Evolutionary conservation across 345 rosid genomes (phyloP).

Genomic region (Microcos paniculata): DNA sequence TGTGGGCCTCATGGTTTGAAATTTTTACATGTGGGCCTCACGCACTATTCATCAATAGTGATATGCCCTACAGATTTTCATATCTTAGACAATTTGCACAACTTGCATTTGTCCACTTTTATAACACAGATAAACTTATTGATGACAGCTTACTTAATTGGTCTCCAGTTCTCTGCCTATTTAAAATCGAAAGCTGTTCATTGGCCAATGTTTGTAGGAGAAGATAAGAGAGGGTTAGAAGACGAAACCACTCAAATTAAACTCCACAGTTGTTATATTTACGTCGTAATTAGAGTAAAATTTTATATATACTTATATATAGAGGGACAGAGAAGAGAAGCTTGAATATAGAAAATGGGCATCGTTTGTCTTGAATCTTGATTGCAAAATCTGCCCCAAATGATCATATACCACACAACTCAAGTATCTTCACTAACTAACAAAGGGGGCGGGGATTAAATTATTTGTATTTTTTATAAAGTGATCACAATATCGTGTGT

Average conservation of each 20-base stretch:
- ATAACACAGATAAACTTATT: too few species aligned
- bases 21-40: too few species aligned
- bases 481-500: not conserved
- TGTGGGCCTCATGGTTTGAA: too few species aligned
- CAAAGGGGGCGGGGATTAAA: not conserved
- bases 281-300: too few species aligned
- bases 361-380: not conserved
- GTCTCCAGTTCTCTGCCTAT: not conserved
- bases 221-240: slow-evolving; percentile 14
- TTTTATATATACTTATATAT: too few species aligned
- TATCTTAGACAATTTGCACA: too few species aligned
- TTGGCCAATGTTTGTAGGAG: slow-evolving; percentile 2
- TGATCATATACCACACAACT: not conserved
- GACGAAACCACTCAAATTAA: not conserved
- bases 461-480: not conserved
- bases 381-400: not conserved
- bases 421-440: too few species aligned
- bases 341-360: not conserved
- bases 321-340: not conserved
- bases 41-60: too few species aligned
- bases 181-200: not conserved
- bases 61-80: too few species aligned
- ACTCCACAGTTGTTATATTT: not conserved
- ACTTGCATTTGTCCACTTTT: too few species aligned
- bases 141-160: too few species aligned